Percentiles rank a stretch among this genome's conserved stretches.
Evolutionary conservation across 495 filamentous ascomycete genomes (phyloP).

Genomic region (Hyaloscypha bicolor): DNA sequence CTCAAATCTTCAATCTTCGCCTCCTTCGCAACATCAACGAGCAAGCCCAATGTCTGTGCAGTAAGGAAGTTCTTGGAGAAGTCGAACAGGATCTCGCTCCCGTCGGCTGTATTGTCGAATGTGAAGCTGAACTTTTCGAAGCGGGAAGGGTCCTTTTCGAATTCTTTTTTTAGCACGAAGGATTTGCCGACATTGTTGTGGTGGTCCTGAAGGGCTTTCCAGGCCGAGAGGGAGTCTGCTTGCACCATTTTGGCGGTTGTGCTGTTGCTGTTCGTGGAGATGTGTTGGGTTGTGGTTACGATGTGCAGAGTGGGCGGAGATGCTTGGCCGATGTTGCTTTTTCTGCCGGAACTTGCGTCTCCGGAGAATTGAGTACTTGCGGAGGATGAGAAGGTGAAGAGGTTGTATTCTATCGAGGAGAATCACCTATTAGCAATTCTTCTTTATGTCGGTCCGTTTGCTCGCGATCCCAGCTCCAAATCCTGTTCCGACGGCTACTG

Average conservation of each 20-base stretch:
- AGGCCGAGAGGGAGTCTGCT: slow-evolving; percentile 78
- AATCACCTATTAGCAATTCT: slow-evolving; percentile 18
- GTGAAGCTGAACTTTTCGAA: slow-evolving; percentile 88
- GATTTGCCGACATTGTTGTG: slow-evolving; percentile 79
- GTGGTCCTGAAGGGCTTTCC: slow-evolving; percentile 87
- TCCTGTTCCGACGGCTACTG: neutral
- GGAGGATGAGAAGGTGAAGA: neutral
- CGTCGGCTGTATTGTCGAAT: slow-evolving; percentile 78
- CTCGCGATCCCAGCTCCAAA: neutral
- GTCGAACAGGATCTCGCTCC: slow-evolving; percentile 88
- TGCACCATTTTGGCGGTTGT: slow-evolving; percentile 53
- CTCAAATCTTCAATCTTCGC: slow-evolving; percentile 88
- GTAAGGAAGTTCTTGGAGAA: slow-evolving; percentile 99
- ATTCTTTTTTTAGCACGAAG: slow-evolving; percentile 91
- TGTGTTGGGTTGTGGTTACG: neutral
- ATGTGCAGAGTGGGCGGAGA: slow-evolving; percentile 10
- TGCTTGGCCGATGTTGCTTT: slow-evolving; percentile 19
- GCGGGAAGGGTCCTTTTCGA: slow-evolving; percentile 83
- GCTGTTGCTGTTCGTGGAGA: neutral
- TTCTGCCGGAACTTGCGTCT: slow-evolving; percentile 21
- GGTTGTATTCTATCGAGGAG: neutral
- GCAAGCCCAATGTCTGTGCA: slow-evolving; percentile 83
- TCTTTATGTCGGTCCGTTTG: slow-evolving; percentile 2
- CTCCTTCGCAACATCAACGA: slow-evolving; percentile 89
- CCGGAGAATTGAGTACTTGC: slow-evolving; percentile 6